These are phyloP conservation scores for Fusarium floridanum DNA, from an alignment of 2,329 filamentous ascomycete genomes.

Conservation along the genomic window DNA sequence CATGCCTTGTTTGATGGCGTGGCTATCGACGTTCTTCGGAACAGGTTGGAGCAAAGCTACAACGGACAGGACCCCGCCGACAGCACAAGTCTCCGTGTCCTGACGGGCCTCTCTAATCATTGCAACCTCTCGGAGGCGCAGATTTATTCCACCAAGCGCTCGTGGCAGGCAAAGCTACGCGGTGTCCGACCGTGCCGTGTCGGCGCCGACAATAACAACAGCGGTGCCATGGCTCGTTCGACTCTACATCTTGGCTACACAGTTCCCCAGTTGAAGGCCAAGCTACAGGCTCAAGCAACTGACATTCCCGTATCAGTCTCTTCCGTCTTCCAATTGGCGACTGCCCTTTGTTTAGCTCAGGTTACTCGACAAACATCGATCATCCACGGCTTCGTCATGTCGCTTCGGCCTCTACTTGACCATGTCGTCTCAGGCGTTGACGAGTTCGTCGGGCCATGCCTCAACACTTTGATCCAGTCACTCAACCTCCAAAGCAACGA, in stretches of 20 bases:
- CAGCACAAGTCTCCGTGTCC: not conserved
- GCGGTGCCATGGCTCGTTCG: conserved; percentile 14
- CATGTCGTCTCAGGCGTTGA: not conserved
- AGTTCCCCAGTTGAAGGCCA: not conserved
- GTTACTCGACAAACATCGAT: conserved; percentile 6
- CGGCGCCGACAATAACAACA: not conserved
- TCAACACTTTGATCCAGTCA: conserved; percentile 17
- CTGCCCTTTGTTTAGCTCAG: conserved; percentile 9
- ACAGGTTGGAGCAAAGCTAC: conserved; percentile 9
- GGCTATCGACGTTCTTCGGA: conserved; percentile 10
- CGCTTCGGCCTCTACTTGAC: conserved; percentile 6
- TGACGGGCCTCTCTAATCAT: not conserved
- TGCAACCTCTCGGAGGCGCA: not conserved
- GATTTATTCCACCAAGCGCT: not conserved
- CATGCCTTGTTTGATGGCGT: conserved; percentile 26
- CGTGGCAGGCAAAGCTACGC: conserved; percentile 6
- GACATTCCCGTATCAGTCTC: not conserved
- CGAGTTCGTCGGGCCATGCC: conserved; percentile 15
- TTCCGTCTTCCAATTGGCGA: conserved; percentile 20
- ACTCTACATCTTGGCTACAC: conserved; percentile 1
- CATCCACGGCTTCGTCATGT: conserved; percentile 27
- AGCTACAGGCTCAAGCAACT: not conserved
- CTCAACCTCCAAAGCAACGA: not conserved
- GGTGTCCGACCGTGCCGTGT: conserved; percentile 11
- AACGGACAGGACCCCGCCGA: not conserved